Conservation (phyloP, 2,329 filamentous ascomycete species). For the Chaetothyriales sp. region DNA sequence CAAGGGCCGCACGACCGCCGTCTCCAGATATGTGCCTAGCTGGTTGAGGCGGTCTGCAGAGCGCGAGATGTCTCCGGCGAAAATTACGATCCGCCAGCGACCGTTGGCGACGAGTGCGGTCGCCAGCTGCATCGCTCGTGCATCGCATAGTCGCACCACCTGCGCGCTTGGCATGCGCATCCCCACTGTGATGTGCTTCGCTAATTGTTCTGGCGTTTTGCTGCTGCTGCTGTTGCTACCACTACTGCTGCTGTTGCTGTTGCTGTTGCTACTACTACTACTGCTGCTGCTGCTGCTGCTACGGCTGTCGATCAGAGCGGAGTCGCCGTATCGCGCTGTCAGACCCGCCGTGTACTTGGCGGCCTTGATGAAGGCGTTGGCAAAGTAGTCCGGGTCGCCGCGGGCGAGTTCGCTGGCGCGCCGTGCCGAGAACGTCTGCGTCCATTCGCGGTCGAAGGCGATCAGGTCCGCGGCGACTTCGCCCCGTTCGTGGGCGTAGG, state of each 20-base stretch:
- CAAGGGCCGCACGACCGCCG: slow-evolving; percentile 26
- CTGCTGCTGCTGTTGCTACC: slow-evolving; percentile 1
- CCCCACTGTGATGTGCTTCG: slow-evolving; percentile 28
- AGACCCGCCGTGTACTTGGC: slow-evolving; percentile 49
- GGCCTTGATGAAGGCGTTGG: slow-evolving; percentile 43
- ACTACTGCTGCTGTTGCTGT: slow-evolving; percentile 20
- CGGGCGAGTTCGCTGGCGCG: slow-evolving; percentile 16
- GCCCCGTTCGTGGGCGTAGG: slow-evolving; percentile 41
- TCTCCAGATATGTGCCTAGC: slow-evolving; percentile 30
- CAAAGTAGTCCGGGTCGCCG: slow-evolving; percentile 37
- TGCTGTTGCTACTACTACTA: slow-evolving; percentile 16
- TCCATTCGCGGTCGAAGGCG: slow-evolving; percentile 44
- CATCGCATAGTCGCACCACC: slow-evolving; percentile 48
- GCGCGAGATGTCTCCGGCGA: slow-evolving; percentile 31
- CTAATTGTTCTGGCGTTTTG: slow-evolving; percentile 21
- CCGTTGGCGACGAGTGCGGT: slow-evolving; percentile 39
- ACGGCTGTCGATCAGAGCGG: slow-evolving; percentile 30
- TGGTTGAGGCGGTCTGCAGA: slow-evolving; percentile 11
- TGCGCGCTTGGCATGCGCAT: slow-evolving; percentile 42
- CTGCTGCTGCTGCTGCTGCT: slow-evolving; percentile 15
- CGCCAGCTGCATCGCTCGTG: slow-evolving; percentile 41
- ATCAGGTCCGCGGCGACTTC: slow-evolving; percentile 45
- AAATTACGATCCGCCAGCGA: slow-evolving; percentile 39
- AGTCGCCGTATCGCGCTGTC: slow-evolving; percentile 41
- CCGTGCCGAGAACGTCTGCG: slow-evolving; percentile 37